Base-by-base conservation (phyloP, 1,139 yeast genomes). In the Lizanozyma gosingica region DNA sequence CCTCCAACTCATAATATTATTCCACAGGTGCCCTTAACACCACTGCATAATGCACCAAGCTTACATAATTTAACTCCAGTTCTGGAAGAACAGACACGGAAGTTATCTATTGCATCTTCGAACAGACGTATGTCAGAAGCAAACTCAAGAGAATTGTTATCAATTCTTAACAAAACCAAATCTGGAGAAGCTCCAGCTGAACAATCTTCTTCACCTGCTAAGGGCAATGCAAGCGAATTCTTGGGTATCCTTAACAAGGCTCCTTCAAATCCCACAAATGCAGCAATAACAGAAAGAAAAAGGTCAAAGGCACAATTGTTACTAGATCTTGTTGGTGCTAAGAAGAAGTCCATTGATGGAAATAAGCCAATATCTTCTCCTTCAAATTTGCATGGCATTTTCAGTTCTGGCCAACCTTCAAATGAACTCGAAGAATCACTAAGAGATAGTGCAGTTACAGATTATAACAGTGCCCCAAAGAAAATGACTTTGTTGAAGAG, bases 141-240 rank as follows among this genome's bases (percentile, higher is more conserved):
- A 1, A 68, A 76, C 45, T 71, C 80, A 8, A 73, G 68, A 46
- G 81, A 77, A 43, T 53, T 78, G 15, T 61, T 78, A 44, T 71
- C 78, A 4, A 64, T 78, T 18, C 60, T 78, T 47, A 75, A 67
- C 34, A 59, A 56, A 41, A 56, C 62, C 4, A 44, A 47, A 3
- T 43, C 49, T 41, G 45, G 47, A 36, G 52, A 43, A 40, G 51
- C 47, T 11, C 43, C 40, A 15, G 38, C 37, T 38, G 41, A 46
- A 8, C 52, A 48, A 2, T 60, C 57, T 14, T 52, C 57, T 14
- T 58, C 54, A 18, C 62, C 48, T 37, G 63, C 63, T 38, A 53
- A 62, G 38, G 56, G 63, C 0, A 66, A 65, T 43, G 71, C 77
- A 4, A 65, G 65, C 42, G 59, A 62, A 18, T 56, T 73, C 34